Conservation (phyloP, 2,329 filamentous ascomycete species). For the Pochonia chlamydosporia region DNA sequence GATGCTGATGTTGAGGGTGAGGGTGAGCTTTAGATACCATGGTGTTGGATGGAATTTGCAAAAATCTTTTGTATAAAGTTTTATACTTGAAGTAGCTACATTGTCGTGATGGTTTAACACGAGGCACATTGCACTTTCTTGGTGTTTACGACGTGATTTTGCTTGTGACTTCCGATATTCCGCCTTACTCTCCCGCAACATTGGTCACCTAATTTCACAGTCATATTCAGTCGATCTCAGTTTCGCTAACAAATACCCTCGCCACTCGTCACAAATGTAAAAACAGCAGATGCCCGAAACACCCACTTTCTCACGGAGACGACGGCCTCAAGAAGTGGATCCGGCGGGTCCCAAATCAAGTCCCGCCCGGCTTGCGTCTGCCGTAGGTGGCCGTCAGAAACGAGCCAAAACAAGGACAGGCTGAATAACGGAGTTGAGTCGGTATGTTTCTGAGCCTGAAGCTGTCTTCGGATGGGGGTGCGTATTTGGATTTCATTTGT, state of each 20-base stretch:
- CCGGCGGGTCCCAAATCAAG: slow-evolving; percentile 1
- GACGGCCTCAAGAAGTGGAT: not conserved
- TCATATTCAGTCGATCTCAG: too few species aligned
- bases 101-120: too few species aligned
- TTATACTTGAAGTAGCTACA: too few species aligned
- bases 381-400: not conserved
- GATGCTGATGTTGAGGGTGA: not conserved
- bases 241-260: too few species aligned
- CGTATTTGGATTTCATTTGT: too few species aligned
- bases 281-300: not conserved
- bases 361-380: not conserved
- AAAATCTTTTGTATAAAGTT: too few species aligned
- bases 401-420: not conserved
- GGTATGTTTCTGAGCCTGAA: not conserved
- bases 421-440: not conserved
- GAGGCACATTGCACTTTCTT: too few species aligned
- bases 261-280: too few species aligned
- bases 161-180: too few species aligned
- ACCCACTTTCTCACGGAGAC: not conserved
- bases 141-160: too few species aligned
- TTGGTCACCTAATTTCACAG: too few species aligned
- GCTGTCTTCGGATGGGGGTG: not conserved
- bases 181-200: too few species aligned
- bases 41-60: not conserved
- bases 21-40: not conserved